Evolutionary conservation across 768 basidiomycete species (phyloP), one percentile per base, ranked within the genome.

Genomic region (Serendipita vermifera): DNA sequence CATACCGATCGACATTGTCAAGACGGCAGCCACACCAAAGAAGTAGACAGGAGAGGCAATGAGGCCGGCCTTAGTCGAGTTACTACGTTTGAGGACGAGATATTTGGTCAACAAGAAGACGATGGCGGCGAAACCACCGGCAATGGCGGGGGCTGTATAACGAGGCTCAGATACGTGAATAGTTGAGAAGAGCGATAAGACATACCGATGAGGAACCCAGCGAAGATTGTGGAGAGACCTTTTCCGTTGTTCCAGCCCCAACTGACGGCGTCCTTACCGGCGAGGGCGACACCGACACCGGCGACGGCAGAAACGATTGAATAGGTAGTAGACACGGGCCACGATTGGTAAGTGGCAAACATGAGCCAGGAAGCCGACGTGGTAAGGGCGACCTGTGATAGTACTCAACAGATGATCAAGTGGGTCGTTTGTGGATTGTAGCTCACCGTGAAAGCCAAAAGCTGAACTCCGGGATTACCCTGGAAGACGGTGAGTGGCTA

Each of bases 181-280:
- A n/a, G n/a, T n/a, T n/a, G n/a, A n/a, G n/a, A n/a, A n/a, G n/a
- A n/a, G n/a, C n/a, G n/a, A n/a, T n/a, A n/a, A n/a, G n/a, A n/a
- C n/a, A n/a, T n/a, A n/a, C n/a, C n/a, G n/a, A n/a, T n/a, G n/a
- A n/a, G n/a, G n/a, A n/a, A n/a, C n/a, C n/a, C n/a, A 15, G 66
- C 66, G 33, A 67, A 72, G 62, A 71, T 69, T 39, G 67, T 64
- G 0, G 65, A 67, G 22, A 71, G 58, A 55, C 70, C 72, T 59
- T 68, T 69, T 24, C 68, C 70, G 38, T 61, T 61, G 59, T 72
- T 69, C 72, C 73, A 74, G 9, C 72, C 72, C 72, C 72, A 74
- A 33, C 68, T 57, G 36, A 72, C 71, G 1, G 68, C 61, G 24
- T 62, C 60, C 9, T 62, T 61, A 13, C 72, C 72, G n/a, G 64